Evolutionary conservation across 805 yeast species (phyloP).

Genomic region (Saccharomyces paradoxus): DNA sequence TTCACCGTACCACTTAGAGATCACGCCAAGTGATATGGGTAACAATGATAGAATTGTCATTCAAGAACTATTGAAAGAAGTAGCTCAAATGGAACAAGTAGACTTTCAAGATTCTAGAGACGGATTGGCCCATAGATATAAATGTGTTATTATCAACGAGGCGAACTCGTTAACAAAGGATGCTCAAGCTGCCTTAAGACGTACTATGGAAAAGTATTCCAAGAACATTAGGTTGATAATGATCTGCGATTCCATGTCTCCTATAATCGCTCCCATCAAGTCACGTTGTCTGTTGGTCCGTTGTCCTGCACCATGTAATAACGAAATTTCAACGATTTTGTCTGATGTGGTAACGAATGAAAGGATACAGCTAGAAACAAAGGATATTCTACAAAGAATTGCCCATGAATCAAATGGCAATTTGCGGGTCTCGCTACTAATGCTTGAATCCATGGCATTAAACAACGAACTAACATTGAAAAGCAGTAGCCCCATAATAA

Average conservation of each 20-base stretch:
- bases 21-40: constrained; percentile 96
- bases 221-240: constrained; percentile 75
- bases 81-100: constrained; percentile 94
- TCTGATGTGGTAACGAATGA: constrained; percentile 51
- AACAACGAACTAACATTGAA: constrained; percentile 47
- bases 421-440: constrained; percentile 65
- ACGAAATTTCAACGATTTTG: constrained; percentile 53
- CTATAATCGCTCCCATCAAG: constrained; percentile 87
- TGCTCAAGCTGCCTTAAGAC: constrained; percentile 90
- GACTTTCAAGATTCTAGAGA: constrained; percentile 50
- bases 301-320: constrained; percentile 66
- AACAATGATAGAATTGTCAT: constrained; percentile 91
- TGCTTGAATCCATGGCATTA: constrained; percentile 75
- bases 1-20: constrained; percentile 82
- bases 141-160: constrained; percentile 80
- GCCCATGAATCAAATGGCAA: constrained; percentile 57
- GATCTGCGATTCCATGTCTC: constrained; percentile 83
- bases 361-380: constrained; percentile 34
- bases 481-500: constrained; percentile 43
- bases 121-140: constrained; percentile 48
- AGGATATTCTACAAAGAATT: constrained; percentile 41
- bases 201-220: constrained; percentile 94
- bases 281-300: constrained; percentile 87
- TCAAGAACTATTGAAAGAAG: constrained; percentile 86
- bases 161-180: constrained; percentile 86